A percentile compares a stretch with the other conserved stretches of the same genome.
Evolutionary conservation across 306 rosid species (phyloP).

Genomic region (Prunus mume): DNA sequence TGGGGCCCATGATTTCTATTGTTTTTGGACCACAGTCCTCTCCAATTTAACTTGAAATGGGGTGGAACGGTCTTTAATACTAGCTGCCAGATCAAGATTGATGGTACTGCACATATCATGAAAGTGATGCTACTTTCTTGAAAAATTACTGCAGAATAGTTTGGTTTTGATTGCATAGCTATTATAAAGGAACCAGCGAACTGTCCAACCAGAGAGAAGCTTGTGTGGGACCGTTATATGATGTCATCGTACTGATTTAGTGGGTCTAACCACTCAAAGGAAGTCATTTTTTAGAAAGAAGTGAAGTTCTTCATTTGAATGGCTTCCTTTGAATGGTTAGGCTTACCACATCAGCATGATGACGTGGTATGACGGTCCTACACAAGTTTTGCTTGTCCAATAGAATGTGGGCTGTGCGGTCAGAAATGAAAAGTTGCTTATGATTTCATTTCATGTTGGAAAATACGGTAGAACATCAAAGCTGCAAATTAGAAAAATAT

Average conservation of each 20-base stretch:
- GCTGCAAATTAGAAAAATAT: neutral
- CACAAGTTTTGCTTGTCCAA: neutral
- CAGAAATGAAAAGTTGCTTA: neutral
- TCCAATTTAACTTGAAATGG: constrained; percentile 2
- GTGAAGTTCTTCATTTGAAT: neutral
- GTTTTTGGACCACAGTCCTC: neutral
- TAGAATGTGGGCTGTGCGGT: neutral
- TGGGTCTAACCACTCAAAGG: neutral
- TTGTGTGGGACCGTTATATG: neutral
- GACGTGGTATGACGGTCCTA: neutral
- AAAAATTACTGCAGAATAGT: constrained; percentile 1
- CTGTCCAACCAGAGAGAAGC: neutral
- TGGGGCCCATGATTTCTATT: neutral
- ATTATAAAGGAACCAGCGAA: neutral
- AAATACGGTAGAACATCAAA: neutral
- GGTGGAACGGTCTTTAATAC: neutral
- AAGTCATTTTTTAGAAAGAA: neutral
- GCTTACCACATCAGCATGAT: neutral
- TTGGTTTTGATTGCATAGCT: neutral
- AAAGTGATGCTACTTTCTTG: neutral
- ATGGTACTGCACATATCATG: neutral
- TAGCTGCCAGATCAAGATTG: neutral
- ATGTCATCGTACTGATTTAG: neutral
- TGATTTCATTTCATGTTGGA: neutral
- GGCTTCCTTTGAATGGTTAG: neutral